Conservation (phyloP, 805 yeast genomes). For the Grigorovia transvaalensis region DNA sequence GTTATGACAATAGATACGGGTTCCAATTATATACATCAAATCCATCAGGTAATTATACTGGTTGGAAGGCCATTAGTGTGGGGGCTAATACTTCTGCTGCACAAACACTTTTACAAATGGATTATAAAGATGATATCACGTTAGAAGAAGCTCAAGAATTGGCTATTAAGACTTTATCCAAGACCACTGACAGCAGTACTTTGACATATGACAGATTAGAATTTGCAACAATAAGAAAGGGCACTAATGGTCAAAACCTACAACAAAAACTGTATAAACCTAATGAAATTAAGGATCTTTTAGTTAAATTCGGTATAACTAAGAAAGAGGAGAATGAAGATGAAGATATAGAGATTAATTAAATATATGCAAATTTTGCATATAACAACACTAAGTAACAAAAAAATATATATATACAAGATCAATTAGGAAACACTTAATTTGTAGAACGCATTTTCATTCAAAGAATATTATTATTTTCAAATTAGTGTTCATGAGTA, state of each 20-base stretch:
- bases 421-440: neutral
- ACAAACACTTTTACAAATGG: slow-evolving; percentile 90
- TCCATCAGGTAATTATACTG: slow-evolving; percentile 95
- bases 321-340: slow-evolving; percentile 37
- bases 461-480: too few species aligned
- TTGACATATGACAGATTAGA: slow-evolving; percentile 86
- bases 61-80: slow-evolving; percentile 96
- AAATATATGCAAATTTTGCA: neutral
- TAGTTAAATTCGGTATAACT: slow-evolving; percentile 62
- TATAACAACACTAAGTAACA: too few species aligned
- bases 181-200: slow-evolving; percentile 85
- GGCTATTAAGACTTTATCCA: slow-evolving; percentile 83
- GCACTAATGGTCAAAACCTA: slow-evolving; percentile 38
- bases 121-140: slow-evolving; percentile 71
- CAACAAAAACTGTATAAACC: slow-evolving; percentile 72
- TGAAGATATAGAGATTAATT: slow-evolving; percentile 13
- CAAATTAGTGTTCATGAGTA: too few species aligned
- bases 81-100: slow-evolving; percentile 97
- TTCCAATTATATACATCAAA: slow-evolving; percentile 91
- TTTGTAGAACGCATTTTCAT: too few species aligned
- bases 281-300: slow-evolving; percentile 59
- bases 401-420: too few species aligned
- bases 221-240: slow-evolving; percentile 66
- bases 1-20: slow-evolving; percentile 80
- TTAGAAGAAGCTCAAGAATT: slow-evolving; percentile 71